Conservation (phyloP, 768 basidiomycete species). For the Lactarius evosmus region DNA sequence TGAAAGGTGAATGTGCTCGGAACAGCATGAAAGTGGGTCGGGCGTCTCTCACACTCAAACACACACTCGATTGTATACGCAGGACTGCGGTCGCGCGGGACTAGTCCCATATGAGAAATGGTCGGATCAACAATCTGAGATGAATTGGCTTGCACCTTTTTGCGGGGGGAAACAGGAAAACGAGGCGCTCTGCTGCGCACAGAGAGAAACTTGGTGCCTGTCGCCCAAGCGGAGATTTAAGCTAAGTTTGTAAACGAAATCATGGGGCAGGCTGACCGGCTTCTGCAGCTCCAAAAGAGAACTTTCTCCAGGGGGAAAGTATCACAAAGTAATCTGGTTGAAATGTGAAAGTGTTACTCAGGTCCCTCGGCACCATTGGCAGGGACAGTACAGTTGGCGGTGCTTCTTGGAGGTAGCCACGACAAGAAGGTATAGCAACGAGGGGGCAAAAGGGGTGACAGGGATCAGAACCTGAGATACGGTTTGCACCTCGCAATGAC, state of each 20-base stretch:
- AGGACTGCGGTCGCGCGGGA: slow-evolving; percentile 1
- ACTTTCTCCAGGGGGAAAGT: neutral
- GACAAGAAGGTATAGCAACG: neutral
- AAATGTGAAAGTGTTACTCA: neutral
- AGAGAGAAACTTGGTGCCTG: slow-evolving; percentile 11
- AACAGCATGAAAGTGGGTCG: neutral
- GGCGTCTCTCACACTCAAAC: neutral
- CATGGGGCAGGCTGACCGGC: neutral
- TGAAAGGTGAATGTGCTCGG: neutral
- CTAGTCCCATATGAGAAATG: slow-evolving; percentile 4
- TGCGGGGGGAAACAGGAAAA: slow-evolving; percentile 3
- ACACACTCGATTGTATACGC: neutral
- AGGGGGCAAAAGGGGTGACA: neutral
- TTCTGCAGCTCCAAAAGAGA: neutral
- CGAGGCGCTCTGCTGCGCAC: neutral
- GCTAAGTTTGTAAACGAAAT: neutral
- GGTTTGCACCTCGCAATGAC: neutral
- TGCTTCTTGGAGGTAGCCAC: neutral
- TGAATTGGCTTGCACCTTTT: neutral
- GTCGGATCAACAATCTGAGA: slow-evolving; percentile 10
- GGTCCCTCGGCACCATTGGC: no score
- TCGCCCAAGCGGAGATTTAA: slow-evolving; percentile 21
- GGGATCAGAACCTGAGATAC: neutral
- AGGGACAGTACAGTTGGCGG: neutral
- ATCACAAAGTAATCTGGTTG: neutral